These are phyloP conservation scores for Thraustotheca clavata DNA, from an alignment of 352 stramenopile species.

Conservation along the genomic window DNA sequence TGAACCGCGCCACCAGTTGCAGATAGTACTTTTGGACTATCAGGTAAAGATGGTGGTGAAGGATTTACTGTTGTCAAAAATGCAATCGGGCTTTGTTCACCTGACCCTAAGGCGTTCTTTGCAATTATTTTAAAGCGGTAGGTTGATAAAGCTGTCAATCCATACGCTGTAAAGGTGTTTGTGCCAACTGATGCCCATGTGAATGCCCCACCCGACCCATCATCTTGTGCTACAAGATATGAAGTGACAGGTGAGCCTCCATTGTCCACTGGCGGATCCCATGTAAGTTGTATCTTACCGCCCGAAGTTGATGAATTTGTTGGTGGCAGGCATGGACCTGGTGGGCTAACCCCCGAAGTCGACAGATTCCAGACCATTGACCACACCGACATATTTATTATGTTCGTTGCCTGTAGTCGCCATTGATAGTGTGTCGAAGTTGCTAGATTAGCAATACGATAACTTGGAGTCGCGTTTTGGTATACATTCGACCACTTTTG, in stretches of 20 bases:
- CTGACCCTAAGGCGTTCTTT: slow-evolving; percentile 31
- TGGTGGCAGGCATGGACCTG: slow-evolving; percentile 32
- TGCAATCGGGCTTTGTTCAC: slow-evolving; percentile 28
- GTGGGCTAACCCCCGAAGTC: slow-evolving; percentile 38
- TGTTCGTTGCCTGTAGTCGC: slow-evolving; percentile 37
- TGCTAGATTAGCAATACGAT: slow-evolving; percentile 29
- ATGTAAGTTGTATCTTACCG: slow-evolving; percentile 36
- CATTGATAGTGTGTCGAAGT: slow-evolving; percentile 32
- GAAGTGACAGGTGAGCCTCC: slow-evolving; percentile 31
- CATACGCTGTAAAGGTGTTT: slow-evolving; percentile 32
- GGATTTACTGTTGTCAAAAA: slow-evolving; percentile 29
- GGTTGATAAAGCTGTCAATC: slow-evolving; percentile 25
- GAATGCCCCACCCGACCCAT: slow-evolving; percentile 27
- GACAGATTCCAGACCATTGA: slow-evolving; percentile 27
- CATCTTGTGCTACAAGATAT: slow-evolving; percentile 30
- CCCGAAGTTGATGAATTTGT: slow-evolving; percentile 26
- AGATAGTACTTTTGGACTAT: slow-evolving; percentile 25
- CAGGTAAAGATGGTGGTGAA: slow-evolving; percentile 28
- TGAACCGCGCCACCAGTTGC: slow-evolving; percentile 38
- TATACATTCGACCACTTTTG: slow-evolving; percentile 36
- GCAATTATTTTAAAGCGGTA: slow-evolving; percentile 42
- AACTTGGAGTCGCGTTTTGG: slow-evolving; percentile 20
- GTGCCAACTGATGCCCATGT: background rate
- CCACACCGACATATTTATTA: slow-evolving; percentile 34
- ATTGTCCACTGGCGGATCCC: slow-evolving; percentile 30